Percentiles rank a stretch among this genome's conserved stretches.
Evolutionary conservation across 768 basidiomycete genomes (phyloP).

Genomic region (Arthromyces matolae): DNA sequence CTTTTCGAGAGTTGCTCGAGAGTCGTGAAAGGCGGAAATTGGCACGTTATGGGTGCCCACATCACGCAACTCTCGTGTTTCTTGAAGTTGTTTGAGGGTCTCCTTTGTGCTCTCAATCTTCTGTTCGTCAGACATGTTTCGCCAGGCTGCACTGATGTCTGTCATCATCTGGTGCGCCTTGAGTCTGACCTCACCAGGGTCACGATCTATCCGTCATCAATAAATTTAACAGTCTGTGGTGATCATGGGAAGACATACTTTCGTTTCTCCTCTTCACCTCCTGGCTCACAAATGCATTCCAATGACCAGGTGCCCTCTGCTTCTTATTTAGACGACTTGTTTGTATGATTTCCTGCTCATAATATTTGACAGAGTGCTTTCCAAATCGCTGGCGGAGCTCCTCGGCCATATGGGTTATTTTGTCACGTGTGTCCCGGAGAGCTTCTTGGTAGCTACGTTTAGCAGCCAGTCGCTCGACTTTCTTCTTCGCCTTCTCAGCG

Average conservation of each 20-base stretch:
- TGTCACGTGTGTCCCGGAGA: neutral
- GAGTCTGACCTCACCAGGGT: neutral
- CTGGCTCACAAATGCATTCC: neutral
- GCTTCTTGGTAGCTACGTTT: neutral
- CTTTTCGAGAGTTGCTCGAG: neutral
- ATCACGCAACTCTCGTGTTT: neutral
- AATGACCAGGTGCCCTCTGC: neutral
- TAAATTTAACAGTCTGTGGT: no score
- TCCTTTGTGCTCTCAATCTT: neutral
- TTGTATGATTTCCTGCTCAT: neutral
- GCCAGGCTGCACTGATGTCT: neutral
- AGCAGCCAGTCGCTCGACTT: neutral
- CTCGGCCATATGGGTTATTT: neutral
- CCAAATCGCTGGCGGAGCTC: neutral
- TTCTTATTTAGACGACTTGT: neutral
- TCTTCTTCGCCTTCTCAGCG: neutral
- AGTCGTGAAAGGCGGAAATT: neutral
- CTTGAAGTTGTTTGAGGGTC: neutral
- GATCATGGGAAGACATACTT: neutral
- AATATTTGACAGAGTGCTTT: neutral
- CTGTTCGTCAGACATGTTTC: neutral
- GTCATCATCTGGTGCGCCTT: neutral
- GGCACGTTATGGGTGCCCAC: neutral
- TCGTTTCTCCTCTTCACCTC: neutral
- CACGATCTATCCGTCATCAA: no score